Percentiles rank a stretch among this genome's conserved stretches.
Evolutionary conservation across 1,139 yeast species (phyloP).

Genomic region (Kodamaea sp.): DNA sequence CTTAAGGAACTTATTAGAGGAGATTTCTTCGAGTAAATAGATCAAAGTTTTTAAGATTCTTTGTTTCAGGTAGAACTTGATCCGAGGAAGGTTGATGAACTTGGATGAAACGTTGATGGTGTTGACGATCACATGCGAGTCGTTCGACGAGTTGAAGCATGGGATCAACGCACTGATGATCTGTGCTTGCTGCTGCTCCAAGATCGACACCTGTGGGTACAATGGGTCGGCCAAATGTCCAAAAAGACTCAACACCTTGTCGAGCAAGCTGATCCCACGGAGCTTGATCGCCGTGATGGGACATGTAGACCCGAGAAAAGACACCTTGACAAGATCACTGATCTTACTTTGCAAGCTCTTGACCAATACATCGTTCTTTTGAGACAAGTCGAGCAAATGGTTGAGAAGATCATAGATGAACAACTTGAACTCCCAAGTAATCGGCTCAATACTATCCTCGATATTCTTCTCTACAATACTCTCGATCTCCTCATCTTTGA

Average conservation of each 20-base stretch:
- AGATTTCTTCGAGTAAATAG: conserved; percentile 61
- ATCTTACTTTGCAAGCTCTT: conserved; percentile 48
- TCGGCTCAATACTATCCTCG: conserved; percentile 47
- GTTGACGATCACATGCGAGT: conserved; percentile 67
- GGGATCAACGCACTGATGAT: conserved; percentile 88
- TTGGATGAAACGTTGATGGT: conserved; percentile 81
- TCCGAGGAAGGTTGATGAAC: conserved; percentile 52
- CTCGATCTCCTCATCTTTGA: conserved; percentile 46
- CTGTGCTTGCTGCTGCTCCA: conserved; percentile 94
- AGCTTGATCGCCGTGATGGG: conserved; percentile 59
- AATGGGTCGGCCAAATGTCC: conserved; percentile 69
- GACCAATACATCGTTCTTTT: conserved; percentile 36
- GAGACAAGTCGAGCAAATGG: conserved; percentile 44
- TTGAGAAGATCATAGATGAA: conserved; percentile 59
- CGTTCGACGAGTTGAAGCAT: conserved; percentile 74
- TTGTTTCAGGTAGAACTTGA: conserved; percentile 46
- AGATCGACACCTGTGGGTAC: conserved; percentile 64
- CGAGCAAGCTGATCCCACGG: conserved; percentile 62
- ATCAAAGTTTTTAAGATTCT: conserved; percentile 69
- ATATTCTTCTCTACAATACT: conserved; percentile 37
- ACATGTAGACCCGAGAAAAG: conserved; percentile 81
- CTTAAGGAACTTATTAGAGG: conserved; percentile 40
- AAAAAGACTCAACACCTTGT: conserved; percentile 36
- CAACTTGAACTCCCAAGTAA: conserved; percentile 66
- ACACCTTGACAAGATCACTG: conserved; percentile 73